phyloP scores from a whole-genome alignment of 2,329 filamentous ascomycete genomes.

The Xylariaceae sp. region DNA sequence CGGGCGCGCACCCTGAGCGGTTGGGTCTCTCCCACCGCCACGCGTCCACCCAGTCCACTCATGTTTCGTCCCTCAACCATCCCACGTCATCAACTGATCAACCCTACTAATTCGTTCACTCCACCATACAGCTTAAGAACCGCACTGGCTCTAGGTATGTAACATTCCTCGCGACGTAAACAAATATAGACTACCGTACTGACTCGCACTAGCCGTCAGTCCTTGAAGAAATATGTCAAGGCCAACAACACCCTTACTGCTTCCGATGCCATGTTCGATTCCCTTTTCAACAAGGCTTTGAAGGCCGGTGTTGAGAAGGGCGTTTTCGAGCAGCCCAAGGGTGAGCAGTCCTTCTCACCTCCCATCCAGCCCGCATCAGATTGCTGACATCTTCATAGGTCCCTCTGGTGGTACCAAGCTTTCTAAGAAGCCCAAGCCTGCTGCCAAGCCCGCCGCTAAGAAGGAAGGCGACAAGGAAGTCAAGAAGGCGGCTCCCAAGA shows the following conservation, averaged over 20 bases:
- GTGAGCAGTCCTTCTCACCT: slow-evolving; percentile 43
- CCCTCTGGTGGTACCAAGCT: slow-evolving; percentile 90
- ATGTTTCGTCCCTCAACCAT: neutral
- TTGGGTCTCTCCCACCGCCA: slow-evolving; percentile 2
- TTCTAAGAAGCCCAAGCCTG: slow-evolving; percentile 64
- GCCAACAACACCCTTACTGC: slow-evolving; percentile 34
- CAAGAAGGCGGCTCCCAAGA: slow-evolving; percentile 31
- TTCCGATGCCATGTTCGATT: slow-evolving; percentile 52
- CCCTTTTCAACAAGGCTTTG: slow-evolving; percentile 66
- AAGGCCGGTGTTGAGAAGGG: slow-evolving; percentile 77
- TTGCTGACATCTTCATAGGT: slow-evolving; percentile 42
- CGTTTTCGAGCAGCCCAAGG: slow-evolving; percentile 85
- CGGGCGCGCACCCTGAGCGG: slow-evolving; percentile 16
- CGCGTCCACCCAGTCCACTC: neutral
- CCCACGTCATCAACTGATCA: slow-evolving; percentile 9
- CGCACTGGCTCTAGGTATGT: slow-evolving; percentile 53
- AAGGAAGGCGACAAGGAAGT: slow-evolving; percentile 19
- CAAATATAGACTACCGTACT: slow-evolving; percentile 25
- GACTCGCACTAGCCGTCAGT: slow-evolving; percentile 45
- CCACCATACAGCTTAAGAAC: slow-evolving; percentile 50
- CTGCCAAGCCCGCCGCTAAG: slow-evolving; percentile 30
- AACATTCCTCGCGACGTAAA: neutral
- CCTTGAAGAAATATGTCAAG: slow-evolving; percentile 53
- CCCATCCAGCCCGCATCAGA: neutral
- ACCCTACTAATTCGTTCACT: slow-evolving; percentile 36